Evolutionary conservation across 306 rosid species (phyloP).

Genomic region (Inga oerstediana): DNA sequence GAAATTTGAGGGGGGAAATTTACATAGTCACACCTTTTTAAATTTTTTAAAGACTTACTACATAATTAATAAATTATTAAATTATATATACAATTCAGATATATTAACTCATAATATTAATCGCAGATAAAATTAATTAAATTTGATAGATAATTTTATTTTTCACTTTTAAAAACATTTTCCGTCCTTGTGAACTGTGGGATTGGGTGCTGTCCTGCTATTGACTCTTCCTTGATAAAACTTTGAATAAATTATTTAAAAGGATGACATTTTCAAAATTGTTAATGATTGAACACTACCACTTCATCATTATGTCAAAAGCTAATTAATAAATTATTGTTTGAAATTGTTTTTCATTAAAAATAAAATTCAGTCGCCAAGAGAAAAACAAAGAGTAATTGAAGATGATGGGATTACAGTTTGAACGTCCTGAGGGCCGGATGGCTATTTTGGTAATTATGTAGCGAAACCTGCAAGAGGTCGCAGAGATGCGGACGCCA

Average conservation of each 20-base stretch:
- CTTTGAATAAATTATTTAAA: neutral
- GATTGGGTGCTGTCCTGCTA: neutral
- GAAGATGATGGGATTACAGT: conserved; percentile 18
- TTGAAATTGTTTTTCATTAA: neutral
- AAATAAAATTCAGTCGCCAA: neutral
- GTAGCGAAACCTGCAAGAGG: neutral
- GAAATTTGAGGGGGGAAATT: neutral
- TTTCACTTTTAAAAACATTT: neutral
- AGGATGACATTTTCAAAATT: neutral
- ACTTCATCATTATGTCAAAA: neutral
- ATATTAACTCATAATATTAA: neutral
- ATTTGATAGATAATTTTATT: neutral
- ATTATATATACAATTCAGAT: neutral
- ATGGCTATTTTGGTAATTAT: conserved; percentile 43
- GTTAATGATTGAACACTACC: neutral
- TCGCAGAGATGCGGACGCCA: conserved; percentile 55
- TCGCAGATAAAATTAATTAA: neutral
- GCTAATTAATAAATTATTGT: neutral
- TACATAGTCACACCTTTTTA: neutral
- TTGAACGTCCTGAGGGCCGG: conserved; percentile 12
- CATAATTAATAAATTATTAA: neutral
- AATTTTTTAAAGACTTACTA: neutral
- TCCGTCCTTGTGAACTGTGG: neutral
- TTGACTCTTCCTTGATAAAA: neutral
- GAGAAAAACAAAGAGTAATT: neutral